These are phyloP conservation scores for Septoria linicola DNA, from an alignment of 2,329 filamentous ascomycete species.

Conservation along the genomic window DNA sequence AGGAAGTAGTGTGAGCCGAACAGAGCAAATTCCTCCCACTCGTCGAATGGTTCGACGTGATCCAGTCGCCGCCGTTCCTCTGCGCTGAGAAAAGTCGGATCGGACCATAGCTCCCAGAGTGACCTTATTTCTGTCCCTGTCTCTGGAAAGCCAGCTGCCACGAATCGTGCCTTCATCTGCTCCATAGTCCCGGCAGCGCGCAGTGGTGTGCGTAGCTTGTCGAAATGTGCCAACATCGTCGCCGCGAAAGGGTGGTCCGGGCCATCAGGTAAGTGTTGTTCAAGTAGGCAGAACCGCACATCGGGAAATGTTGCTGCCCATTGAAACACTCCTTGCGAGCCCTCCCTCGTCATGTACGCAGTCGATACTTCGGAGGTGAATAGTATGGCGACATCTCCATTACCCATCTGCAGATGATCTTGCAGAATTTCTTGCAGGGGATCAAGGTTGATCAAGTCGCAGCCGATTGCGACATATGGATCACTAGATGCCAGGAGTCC, in stretches of 20 bases:
- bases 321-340: slow-evolving; percentile 69
- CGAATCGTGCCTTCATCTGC: slow-evolving; percentile 70
- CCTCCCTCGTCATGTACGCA: slow-evolving; percentile 78
- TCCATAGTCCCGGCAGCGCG: slow-evolving; percentile 64
- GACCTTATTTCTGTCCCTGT: slow-evolving; percentile 58
- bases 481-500: slow-evolving; percentile 63
- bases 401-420: slow-evolving; percentile 56
- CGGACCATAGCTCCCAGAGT: slow-evolving; percentile 81
- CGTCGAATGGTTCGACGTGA: slow-evolving; percentile 78
- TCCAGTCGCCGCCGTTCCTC: slow-evolving; percentile 64
- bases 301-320: slow-evolving; percentile 73
- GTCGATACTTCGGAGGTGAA: slow-evolving; percentile 89
- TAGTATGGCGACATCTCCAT: slow-evolving; percentile 60
- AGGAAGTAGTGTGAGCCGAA: slow-evolving; percentile 85
- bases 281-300: slow-evolving; percentile 80
- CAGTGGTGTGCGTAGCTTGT: slow-evolving; percentile 76
- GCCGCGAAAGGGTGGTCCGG: slow-evolving; percentile 76
- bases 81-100: slow-evolving; percentile 62
- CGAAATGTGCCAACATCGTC: slow-evolving; percentile 82
- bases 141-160: slow-evolving; percentile 63
- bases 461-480: slow-evolving; percentile 75
- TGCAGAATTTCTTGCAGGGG: slow-evolving; percentile 61
- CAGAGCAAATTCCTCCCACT: slow-evolving; percentile 91
- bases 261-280: slow-evolving; percentile 81
- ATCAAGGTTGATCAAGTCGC: slow-evolving; percentile 70